phyloP scores from a whole-genome alignment of 345 rosid species.

The Eucalyptus marginata region DNA sequence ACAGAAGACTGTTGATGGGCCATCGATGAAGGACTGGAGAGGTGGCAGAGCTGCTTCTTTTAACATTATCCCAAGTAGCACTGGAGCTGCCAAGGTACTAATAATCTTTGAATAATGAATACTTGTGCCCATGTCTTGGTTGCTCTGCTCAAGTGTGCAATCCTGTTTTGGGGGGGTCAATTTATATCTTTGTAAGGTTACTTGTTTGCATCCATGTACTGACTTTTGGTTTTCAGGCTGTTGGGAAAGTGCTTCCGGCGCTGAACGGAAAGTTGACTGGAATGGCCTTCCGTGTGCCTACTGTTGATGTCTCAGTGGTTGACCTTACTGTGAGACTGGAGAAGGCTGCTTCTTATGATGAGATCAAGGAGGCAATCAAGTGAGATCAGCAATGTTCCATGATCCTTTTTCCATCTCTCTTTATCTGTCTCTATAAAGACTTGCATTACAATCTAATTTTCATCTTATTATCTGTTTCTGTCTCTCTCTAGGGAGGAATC shows the following conservation, averaged over 20 bases:
- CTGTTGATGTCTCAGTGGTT: conserved; percentile 66
- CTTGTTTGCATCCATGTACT: not conserved
- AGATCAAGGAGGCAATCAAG: conserved; percentile 53
- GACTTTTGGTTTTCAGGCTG: conserved; percentile 22
- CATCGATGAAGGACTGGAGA: conserved; percentile 80
- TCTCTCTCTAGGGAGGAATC: conserved; percentile 33
- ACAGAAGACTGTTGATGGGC: conserved; percentile 69
- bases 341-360: conserved; percentile 44
- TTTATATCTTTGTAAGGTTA: not conserved
- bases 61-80: conserved; percentile 68
- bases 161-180: not conserved
- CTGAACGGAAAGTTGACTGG: conserved; percentile 60
- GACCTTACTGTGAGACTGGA: conserved; percentile 62
- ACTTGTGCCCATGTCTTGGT: not conserved
- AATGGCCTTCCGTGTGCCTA: conserved; percentile 69
- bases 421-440: not conserved
- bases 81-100: conserved; percentile 66
- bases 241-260: conserved; percentile 51
- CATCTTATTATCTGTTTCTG: not conserved
- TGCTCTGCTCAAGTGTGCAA: not conserved
- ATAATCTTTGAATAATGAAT: not conserved
- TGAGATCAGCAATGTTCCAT: not conserved
- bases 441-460: not conserved
- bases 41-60: conserved; percentile 75
- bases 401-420: not conserved